Conservation (phyloP, 2,329 filamentous ascomycete genomes). For the Penicillium crustosum region DNA sequence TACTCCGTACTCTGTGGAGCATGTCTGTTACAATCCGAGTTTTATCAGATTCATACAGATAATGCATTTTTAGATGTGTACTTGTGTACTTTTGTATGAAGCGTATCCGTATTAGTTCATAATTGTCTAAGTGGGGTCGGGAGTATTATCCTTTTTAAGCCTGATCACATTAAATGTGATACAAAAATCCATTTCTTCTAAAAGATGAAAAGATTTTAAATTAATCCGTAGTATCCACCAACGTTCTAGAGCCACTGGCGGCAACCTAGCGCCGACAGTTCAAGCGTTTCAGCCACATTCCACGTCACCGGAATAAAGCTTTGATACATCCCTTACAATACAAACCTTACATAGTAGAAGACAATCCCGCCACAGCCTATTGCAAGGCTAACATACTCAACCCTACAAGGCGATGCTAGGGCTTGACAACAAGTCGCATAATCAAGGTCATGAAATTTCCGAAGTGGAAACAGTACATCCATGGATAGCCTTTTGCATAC, state of each 20-base stretch:
- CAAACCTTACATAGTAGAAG: background rate
- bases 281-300: constrained; percentile 2
- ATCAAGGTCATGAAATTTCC: background rate
- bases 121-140: background rate
- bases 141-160: background rate
- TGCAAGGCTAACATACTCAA: background rate
- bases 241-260: background rate
- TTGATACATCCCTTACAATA: background rate
- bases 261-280: background rate
- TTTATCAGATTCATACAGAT: background rate
- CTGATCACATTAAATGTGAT: background rate
- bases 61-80: background rate
- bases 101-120: background rate
- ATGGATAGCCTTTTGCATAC: background rate
- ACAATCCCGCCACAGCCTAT: background rate
- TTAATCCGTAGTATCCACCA: background rate
- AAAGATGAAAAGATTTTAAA: background rate
- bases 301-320: background rate
- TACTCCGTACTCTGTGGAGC: background rate
- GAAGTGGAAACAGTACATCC: background rate
- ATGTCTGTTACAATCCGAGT: background rate
- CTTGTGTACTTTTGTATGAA: background rate
- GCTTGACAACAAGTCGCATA: background rate
- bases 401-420: background rate
- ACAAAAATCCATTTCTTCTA: background rate